Base-by-base conservation (phyloP, 2,329 filamentous ascomycete genomes). In the Monosporascus cannonballus region DNA sequence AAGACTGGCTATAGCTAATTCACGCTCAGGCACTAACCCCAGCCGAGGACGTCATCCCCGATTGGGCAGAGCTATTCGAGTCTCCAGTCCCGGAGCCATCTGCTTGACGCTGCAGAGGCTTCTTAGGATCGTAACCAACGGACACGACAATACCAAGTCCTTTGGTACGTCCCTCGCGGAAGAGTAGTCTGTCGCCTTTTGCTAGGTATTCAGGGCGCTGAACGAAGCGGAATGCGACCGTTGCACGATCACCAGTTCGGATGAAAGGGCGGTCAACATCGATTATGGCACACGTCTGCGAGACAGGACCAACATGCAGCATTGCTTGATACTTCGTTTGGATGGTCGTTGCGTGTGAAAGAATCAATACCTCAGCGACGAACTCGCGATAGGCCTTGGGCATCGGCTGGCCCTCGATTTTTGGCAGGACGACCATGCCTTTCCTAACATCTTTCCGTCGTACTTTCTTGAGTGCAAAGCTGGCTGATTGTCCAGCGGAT, bases 321-420 rank as follows among this genome's bases (percentile, higher is more conserved):
- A 97, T 99, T 1, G 94, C 94, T 74, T 99, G 94, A 61, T 99
- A 99, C 64, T 91, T 93, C 0, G 86, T 90, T 71, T 96, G 94
- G 70, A 99, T 99, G 44, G 94, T 99, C 0, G 94, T 99, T 0
- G 93, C 91, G 65, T 99, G 94, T 4, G 89, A 95, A 6, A 99
- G 78, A 60, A 99, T 97, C 22, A 99, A 78, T 1, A 99, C 94
- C 71, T 93, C 89, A 14, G 89, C 89, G 42, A 92, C 76, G 64
- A 93, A 93, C 66, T 91, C 87, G 36, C 81, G 76, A 65, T 86
- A 81, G 11, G 90, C 89, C 59, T 85, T 94, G 58, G 75, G 89
- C 62, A 66, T 76, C 0, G 86, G 82, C 57, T 87, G 79, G 50
- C 84, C 84, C 49, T 95, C 89, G 14, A 86, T 72, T 67, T 92